Base-by-base conservation (phyloP, 2,329 filamentous ascomycete species). In the Aspergillus viridinutans region DNA sequence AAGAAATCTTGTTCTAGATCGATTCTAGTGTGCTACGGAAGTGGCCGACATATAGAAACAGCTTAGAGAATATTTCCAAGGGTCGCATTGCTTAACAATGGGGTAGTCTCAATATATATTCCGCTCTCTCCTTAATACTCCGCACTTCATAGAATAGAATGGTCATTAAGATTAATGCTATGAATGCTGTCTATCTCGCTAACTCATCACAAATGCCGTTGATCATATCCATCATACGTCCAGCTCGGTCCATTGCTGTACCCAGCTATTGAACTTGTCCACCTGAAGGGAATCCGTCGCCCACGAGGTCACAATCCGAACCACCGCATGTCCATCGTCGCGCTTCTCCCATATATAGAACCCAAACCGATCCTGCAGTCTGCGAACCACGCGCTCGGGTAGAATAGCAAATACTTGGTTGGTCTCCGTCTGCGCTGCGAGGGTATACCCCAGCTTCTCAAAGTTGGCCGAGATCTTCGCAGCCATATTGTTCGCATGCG, bases 391-490 rank as follows among this genome's bases (percentile, higher is more conserved):
- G 0, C 60, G 61, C 12, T 74, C 40, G 0, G 79, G 78, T 3
- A 82, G 60, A 1, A 76, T 68, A 0, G 77, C 77, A 68, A 82
- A 82, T 2, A 82, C 79, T 61, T 82, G 80, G 53, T 82, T 82
- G 8, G 80, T 82, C 65, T 81, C 76, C 0, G 79, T 81, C 21
- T 72, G 72, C 0, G 78, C 79, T 17, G 70, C 70, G 7, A 81
- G 61, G 0, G 64, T 61, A 63, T 74, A 81, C 0, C 80, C 80
- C 1, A 76, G 68, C 0, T 67, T 66, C 1, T 74, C 70, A 21
- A 82, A 76, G n/a, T 73, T 74, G 1, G 61, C 66, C 0, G 80
- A 80, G 3, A 82, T 72, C 50, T 67, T 72, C 59, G 74, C 70
- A 0, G 80, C 80, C 47, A 78, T 76, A 0, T 66, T 42, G 53